phyloP scores from a whole-genome alignment of 176 grass and related monocot genomes.

The Canna indica region DNA sequence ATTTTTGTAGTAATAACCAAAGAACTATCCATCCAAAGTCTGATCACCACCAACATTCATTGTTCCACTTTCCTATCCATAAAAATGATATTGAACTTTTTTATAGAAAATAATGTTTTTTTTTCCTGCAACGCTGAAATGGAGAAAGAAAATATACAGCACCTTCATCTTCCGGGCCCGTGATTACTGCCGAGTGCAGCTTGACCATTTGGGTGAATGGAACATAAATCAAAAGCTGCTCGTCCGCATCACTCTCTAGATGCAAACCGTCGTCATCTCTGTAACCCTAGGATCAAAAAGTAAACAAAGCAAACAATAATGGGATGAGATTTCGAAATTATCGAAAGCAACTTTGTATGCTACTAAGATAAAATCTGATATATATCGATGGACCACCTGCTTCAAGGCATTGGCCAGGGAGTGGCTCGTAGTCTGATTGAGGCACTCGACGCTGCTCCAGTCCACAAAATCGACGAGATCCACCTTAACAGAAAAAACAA shows the following conservation, averaged over 20 bases:
- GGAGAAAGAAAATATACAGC: background rate
- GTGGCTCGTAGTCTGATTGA: slow-evolving; percentile 76
- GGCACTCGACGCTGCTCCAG: slow-evolving; percentile 96
- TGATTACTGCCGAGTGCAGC: slow-evolving; percentile 68
- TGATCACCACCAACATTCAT: background rate
- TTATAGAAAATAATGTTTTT: too few species aligned
- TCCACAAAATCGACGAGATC: slow-evolving; percentile 97
- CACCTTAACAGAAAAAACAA: slow-evolving; percentile 40
- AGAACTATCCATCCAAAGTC: background rate
- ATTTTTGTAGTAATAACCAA: background rate
- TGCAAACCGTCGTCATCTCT: slow-evolving; percentile 73
- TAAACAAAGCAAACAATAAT: background rate
- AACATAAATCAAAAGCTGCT: slow-evolving; percentile 80
- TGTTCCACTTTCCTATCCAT: too few species aligned
- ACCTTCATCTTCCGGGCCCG: slow-evolving; percentile 85
- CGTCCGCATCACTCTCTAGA: slow-evolving; percentile 80
- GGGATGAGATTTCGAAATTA: background rate
- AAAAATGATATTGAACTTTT: too few species aligned
- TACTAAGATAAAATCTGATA: background rate
- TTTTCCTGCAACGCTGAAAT: too few species aligned
- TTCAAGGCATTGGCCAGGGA: slow-evolving; percentile 64
- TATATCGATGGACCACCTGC: slow-evolving; percentile 29
- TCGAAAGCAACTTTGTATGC: too few species aligned
- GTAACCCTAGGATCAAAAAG: slow-evolving; percentile 34
- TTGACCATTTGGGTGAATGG: slow-evolving; percentile 89